phyloP scores from a whole-genome alignment of 257 asterid species.

The Primulina huaijiensis region DNA sequence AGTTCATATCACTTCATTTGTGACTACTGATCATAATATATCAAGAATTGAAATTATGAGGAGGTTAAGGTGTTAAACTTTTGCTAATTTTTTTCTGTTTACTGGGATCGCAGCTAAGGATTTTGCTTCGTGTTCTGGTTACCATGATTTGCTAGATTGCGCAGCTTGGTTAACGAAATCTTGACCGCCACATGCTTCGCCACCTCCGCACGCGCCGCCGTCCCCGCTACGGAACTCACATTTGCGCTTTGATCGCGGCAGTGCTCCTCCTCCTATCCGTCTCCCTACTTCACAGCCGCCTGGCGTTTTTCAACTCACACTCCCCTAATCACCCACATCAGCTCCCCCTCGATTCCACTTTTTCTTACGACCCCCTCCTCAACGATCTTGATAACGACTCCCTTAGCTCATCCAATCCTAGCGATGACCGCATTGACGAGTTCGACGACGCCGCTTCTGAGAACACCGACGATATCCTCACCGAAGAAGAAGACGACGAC shows the following conservation, averaged over 20 bases:
- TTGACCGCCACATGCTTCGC: constrained; percentile 41
- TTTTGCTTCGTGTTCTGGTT: no score
- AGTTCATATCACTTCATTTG: no score
- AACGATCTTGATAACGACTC: constrained; percentile 68
- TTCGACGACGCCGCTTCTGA: constrained; percentile 60
- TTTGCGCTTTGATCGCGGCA: constrained; percentile 67
- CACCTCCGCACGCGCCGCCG: constrained; percentile 82
- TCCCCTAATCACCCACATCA: constrained; percentile 43
- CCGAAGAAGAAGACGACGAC: constrained; percentile 56
- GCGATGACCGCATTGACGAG: constrained; percentile 92
- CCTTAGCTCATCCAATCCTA: constrained; percentile 38
- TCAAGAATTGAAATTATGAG: no score
- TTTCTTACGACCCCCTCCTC: constrained; percentile 54
- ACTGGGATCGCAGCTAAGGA: no score
- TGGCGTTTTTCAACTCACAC: constrained; percentile 62
- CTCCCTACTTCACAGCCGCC: constrained; percentile 77
- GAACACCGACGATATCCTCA: constrained; percentile 46
- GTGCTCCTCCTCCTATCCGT: constrained; percentile 80
- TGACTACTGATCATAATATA: no score
- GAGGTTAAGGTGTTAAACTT: no score
- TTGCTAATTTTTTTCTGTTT: no score
- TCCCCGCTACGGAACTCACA: constrained; percentile 65
- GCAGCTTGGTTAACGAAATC: background rate
- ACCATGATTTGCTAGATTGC: no score
- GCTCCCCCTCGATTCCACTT: constrained; percentile 42